phyloP scores from a whole-genome alignment of 176 grass and related monocot species.

The Oryza nivara region DNA sequence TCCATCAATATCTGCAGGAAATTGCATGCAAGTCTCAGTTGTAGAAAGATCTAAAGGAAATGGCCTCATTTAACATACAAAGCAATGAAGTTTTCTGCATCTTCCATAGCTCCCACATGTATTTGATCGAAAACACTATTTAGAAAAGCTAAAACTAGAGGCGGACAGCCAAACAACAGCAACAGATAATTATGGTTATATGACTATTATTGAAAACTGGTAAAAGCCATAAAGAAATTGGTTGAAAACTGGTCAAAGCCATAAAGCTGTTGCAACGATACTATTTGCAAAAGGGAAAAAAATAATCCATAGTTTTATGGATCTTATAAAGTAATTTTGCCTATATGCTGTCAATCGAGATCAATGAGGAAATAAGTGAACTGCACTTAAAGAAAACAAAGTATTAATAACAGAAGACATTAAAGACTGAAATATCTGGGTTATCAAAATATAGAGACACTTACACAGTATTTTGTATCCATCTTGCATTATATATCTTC shows the following conservation, averaged over 20 bases:
- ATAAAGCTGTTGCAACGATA: neutral
- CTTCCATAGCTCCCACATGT: neutral
- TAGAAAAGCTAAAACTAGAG: neutral
- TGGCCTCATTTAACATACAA: neutral
- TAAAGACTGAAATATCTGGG: neutral
- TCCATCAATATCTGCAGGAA: slow-evolving; percentile 4
- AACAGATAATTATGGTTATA: neutral
- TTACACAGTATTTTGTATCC: slow-evolving; percentile 7
- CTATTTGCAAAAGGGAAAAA: neutral
- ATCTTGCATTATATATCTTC: slow-evolving; percentile 13
- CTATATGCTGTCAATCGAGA: neutral
- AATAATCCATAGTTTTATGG: neutral
- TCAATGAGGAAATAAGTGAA: neutral
- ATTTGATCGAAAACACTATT: neutral
- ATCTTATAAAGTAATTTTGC: neutral
- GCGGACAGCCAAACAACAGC: neutral
- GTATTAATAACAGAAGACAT: neutral
- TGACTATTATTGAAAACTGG: neutral
- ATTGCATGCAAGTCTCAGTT: neutral
- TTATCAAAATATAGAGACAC: slow-evolving; percentile 1
- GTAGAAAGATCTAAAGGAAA: neutral
- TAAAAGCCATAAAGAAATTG: no score
- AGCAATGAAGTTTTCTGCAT: neutral
- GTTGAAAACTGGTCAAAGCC: neutral
- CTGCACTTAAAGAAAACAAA: neutral